Base-by-base conservation (phyloP, 2,329 filamentous ascomycete species). In the Pseudocercospora macadamiae region DNA sequence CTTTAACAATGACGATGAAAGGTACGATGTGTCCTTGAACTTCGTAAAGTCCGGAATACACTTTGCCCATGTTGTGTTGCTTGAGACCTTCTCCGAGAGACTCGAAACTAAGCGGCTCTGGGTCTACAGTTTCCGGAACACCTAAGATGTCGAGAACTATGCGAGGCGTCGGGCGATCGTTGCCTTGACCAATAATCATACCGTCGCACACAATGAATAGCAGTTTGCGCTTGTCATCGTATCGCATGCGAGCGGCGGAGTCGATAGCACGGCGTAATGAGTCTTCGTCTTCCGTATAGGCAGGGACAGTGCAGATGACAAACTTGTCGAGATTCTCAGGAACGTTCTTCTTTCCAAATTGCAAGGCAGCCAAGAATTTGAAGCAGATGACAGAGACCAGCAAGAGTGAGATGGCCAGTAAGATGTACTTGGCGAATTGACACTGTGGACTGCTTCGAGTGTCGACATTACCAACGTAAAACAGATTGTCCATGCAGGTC, bases 111-210 rank as follows among this genome's bases (percentile, higher is more conserved):
- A 99, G 82, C 2, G 95, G 91, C 74, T 97, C 93, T 0, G 96
- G 95, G 71, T 99, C 93, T 14, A 97, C 90, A 2, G 89, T 90
- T 68, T 97, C 93, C 1, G 92, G 89, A 26, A 99, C 95, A 64
- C 95, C 95, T 4, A 99, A 83, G 80, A 99, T 99, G 70, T 99
- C 95, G 55, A 99, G 83, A 21, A 99, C 93, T 66, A 99, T 99
- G 62, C 93, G 87, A 42, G 95, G 95, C 0, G 95, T 99, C 5
- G 95, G 91, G 62, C 92, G 86, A 74, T 99, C 95, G 76, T 99
- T 99, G 71, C 95, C 95, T 78, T 97, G 93, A 70, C 95, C 95
- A 66, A 99, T 96, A 80, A 99, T 99, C 93, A 99, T 97, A 77
- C 95, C 95, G 71, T 99, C 95, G 71, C 95, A 99, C 64, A 99